These are phyloP conservation scores for Termitomyces sp. DNA, from an alignment of 768 basidiomycete genomes.

Conservation along the genomic window DNA sequence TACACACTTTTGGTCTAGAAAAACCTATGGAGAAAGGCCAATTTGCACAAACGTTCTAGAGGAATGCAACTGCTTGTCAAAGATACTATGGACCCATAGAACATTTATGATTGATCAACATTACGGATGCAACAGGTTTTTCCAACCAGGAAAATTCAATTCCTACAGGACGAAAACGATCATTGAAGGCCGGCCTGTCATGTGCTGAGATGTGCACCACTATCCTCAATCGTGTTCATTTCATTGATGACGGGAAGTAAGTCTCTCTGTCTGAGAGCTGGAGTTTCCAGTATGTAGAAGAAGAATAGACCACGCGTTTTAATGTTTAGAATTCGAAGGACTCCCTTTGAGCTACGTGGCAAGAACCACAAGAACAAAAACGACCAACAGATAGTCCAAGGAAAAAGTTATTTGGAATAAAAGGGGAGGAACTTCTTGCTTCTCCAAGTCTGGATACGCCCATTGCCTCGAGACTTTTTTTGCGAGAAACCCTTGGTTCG, in stretches of 20 bases:
- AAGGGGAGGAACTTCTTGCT: background rate
- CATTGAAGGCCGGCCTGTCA: background rate
- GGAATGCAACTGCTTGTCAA: background rate
- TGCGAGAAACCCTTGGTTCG: background rate
- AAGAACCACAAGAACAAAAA: background rate
- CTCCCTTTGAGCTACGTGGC: background rate
- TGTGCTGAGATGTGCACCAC: background rate
- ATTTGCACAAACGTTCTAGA: too few species aligned
- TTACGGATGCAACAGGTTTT: too few species aligned
- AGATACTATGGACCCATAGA: too few species aligned
- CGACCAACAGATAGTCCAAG: background rate
- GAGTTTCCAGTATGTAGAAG: too few species aligned
- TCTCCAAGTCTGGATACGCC: background rate
- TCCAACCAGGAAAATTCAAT: too few species aligned
- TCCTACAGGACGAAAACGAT: background rate
- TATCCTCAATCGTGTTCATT: too few species aligned
- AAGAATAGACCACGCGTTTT: too few species aligned
- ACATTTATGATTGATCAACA: too few species aligned
- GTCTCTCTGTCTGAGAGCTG: background rate
- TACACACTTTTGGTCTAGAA: too few species aligned
- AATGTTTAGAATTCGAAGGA: background rate
- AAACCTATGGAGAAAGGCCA: too few species aligned
- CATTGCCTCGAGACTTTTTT: background rate
- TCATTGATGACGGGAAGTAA: background rate
- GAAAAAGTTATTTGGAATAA: background rate